Percentiles rank a stretch among this genome's conserved stretches.
Evolutionary conservation across 345 rosid species (phyloP).

Genomic region (Combretum micranthum): DNA sequence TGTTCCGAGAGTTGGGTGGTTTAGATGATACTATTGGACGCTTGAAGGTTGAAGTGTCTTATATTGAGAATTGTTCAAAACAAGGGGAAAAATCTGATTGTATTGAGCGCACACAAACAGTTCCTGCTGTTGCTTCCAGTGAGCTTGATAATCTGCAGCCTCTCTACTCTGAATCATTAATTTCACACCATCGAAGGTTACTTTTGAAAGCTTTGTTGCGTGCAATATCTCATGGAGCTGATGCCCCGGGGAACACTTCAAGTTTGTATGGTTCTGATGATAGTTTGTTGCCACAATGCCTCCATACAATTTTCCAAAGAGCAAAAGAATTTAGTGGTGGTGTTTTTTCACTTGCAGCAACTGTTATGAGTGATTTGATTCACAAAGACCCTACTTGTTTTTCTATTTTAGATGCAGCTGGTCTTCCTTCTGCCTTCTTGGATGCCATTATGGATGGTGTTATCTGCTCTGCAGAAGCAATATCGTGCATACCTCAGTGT

Average conservation of each 20-base stretch:
- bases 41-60: conserved; percentile 70
- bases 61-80: conserved; percentile 46
- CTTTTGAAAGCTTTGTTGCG: conserved; percentile 80
- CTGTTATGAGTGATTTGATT: conserved; percentile 93
- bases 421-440: conserved; percentile 87
- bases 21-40: conserved; percentile 87
- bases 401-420: conserved; percentile 75
- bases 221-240: conserved; percentile 90
- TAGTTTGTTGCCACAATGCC: conserved; percentile 80
- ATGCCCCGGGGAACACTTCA: conserved; percentile 85
- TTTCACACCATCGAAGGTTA: conserved; percentile 66
- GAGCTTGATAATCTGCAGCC: conserved; percentile 51
- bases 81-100: conserved; percentile 45
- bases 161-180: conserved; percentile 75
- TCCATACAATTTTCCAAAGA: conserved; percentile 68
- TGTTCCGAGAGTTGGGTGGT: conserved; percentile 96
- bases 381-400: conserved; percentile 96
- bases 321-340: conserved; percentile 97
- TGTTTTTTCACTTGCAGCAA: conserved; percentile 91
- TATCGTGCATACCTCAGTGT: conserved; percentile 94
- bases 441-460: conserved; percentile 88
- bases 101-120: conserved; percentile 29
- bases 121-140: conserved; percentile 30
- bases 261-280: conserved; percentile 79
- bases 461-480: conserved; percentile 81